Conservation (phyloP, 1,139 yeast genomes). For the Sporopachydermia cereana region DNA sequence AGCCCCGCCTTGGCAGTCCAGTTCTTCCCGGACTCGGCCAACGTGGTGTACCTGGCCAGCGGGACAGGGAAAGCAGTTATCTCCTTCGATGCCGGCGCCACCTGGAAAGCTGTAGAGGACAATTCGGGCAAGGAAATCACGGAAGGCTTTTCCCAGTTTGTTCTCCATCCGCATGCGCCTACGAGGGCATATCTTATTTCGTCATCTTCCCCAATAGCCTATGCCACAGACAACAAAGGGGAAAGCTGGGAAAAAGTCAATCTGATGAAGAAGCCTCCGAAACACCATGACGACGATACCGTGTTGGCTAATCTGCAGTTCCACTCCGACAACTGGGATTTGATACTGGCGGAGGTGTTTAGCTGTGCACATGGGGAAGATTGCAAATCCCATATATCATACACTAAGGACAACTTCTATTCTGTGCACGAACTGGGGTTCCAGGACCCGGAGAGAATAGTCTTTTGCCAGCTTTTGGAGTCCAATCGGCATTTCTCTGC, state of each 20-base stretch:
- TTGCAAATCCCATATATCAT: constrained; percentile 32
- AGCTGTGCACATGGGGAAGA: constrained; percentile 27
- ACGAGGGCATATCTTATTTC: constrained; percentile 45
- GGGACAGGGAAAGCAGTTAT: constrained; percentile 23
- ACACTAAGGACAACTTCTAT: constrained; percentile 44
- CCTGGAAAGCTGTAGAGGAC: constrained; percentile 33
- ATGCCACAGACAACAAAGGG: constrained; percentile 46
- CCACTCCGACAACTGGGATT: constrained; percentile 32
- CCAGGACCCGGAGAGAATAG: not conserved
- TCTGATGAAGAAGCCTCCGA: constrained; percentile 21
- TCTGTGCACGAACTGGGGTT: constrained; percentile 14
- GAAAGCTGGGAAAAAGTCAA: constrained; percentile 34
- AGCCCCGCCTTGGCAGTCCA: no score
- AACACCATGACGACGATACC: constrained; percentile 16
- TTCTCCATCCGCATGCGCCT: constrained; percentile 34
- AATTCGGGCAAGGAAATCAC: constrained; percentile 13
- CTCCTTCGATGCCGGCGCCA: constrained; percentile 48
- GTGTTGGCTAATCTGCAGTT: constrained; percentile 21
- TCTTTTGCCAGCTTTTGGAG: constrained; percentile 26
- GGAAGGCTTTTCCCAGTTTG: constrained; percentile 23
- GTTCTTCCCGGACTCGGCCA: not conserved
- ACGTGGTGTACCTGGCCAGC: constrained; percentile 17
- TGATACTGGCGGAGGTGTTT: constrained; percentile 29
- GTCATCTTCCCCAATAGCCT: constrained; percentile 28
- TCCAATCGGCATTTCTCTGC: constrained; percentile 38